phyloP scores from a whole-genome alignment of 1,139 yeast species.

The Geotrichum citri-aurantii region DNA sequence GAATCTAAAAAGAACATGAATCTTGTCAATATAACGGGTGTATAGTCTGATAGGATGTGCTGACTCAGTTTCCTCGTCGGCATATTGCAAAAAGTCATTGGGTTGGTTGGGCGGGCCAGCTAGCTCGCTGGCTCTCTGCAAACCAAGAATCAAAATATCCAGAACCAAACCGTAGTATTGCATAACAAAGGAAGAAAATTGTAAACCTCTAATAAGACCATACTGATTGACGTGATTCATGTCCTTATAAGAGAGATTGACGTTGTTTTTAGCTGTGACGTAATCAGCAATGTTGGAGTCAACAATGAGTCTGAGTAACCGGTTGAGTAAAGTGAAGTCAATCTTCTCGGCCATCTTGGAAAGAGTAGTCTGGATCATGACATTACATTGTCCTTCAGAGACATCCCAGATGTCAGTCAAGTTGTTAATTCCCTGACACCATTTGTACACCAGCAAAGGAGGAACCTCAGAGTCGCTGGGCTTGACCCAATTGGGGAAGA shows the following conservation, averaged over 20 bases:
- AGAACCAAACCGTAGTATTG: conserved; percentile 86
- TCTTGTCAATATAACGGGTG: conserved; percentile 74
- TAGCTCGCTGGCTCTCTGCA: conserved; percentile 78
- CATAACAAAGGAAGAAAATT: conserved; percentile 80
- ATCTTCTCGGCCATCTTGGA: conserved; percentile 73
- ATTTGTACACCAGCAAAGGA: conserved; percentile 83
- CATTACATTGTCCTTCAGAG: conserved; percentile 67
- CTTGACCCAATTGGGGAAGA: conserved; percentile 95
- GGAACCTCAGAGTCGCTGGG: conserved; percentile 95
- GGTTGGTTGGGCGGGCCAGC: conserved; percentile 72
- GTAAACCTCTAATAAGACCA: conserved; percentile 84
- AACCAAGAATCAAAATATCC: conserved; percentile 76
- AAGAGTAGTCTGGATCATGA: conserved; percentile 73
- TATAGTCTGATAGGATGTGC: conserved; percentile 74
- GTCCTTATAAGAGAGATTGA: conserved; percentile 78
- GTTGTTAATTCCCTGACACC: conserved; percentile 94
- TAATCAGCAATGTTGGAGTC: conserved; percentile 95
- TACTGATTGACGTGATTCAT: conserved; percentile 90
- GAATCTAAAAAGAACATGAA: conserved; percentile 75
- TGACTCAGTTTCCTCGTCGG: conserved; percentile 51
- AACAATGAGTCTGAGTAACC: conserved; percentile 70
- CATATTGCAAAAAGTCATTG: conserved; percentile 70
- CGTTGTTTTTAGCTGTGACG: conserved; percentile 85
- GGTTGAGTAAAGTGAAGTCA: conserved; percentile 79
- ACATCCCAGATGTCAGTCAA: conserved; percentile 74